Base-by-base conservation (phyloP, 1,284 basidiomycete species). In the Rhodotorula sp. region DNA sequence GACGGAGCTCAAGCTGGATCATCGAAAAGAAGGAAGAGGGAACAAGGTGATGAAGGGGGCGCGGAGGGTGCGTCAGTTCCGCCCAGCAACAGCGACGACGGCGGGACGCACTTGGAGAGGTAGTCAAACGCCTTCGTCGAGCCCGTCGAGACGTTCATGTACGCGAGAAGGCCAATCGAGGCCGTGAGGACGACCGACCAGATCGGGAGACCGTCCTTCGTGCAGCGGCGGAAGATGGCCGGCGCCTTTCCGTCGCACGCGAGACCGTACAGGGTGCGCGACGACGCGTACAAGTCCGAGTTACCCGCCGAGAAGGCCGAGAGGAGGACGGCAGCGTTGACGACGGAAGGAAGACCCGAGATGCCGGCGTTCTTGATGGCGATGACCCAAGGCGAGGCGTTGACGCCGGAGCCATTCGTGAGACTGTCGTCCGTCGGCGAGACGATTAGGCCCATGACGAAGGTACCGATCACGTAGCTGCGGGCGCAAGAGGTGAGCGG, bases 301-400 rank as follows among this genome's bases (percentile, higher is more conserved):
- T 75, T 93, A 57, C 88, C 90, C 8, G 93, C 90, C 8, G 90
- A 92, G 85, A 93, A 92, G 3, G 92, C 92, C 58, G 89, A 87
- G 44, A 89, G 87, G 66, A 91, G 84, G 41, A 91, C 81, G 56
- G 83, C 83, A 34, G 85, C 83, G 76, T 91, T 91, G 81, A 91
- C 84, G 74, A 91, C 86, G 69, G 87, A 86, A 4, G 89, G 89
- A 34, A 91, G 84, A 36, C 44, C 63, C 27, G n/a, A 10, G 21
- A 64, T 64, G 27, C 63, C 63, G 4, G 56, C 64, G 39, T 67
- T 67, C 46, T 62, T 39, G 79, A 94, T 89, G 29, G 91, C 92
- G 76, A 94, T 91, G 71, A 67, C 92, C 81, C 90, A 94, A 17
- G 87, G 88, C 0, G 89, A 88, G 21, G 89, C 89, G 36, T 76